Evolutionary conservation across 2,329 filamentous ascomycete genomes (phyloP).

Genomic region (Anthostomella pinea): DNA sequence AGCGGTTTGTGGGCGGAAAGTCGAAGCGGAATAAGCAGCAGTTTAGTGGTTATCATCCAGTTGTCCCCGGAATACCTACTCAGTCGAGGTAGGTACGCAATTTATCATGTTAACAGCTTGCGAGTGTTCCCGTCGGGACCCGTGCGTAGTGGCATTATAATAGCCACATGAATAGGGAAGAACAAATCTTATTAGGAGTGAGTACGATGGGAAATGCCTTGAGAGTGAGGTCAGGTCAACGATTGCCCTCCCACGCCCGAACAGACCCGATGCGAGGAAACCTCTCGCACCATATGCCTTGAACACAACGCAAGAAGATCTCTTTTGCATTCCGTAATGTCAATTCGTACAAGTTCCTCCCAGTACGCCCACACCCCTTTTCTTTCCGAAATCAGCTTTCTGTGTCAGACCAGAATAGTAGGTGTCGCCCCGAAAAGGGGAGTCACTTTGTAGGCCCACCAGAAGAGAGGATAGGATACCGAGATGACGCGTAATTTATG

Average conservation of each 20-base stretch:
- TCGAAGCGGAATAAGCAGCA: no score
- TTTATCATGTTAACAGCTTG: no score
- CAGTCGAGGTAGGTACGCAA: no score
- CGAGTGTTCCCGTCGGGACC: no score
- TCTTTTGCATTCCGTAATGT: slow-evolving; percentile 32
- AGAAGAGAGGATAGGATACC: slow-evolving; percentile 26
- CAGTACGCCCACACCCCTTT: slow-evolving; percentile 34
- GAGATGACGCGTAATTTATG: slow-evolving; percentile 41
- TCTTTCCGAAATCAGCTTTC: slow-evolving; percentile 34
- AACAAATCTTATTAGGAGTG: slow-evolving; percentile 27
- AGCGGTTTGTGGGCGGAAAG: no score
- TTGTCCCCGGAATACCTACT: no score
- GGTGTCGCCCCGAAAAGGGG: slow-evolving; percentile 18
- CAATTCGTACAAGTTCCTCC: slow-evolving; percentile 39
- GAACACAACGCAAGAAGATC: slow-evolving; percentile 25
- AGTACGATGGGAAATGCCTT: slow-evolving; percentile 22
- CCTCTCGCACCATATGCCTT: slow-evolving; percentile 18
- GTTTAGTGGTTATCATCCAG: no score
- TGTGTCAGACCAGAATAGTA: slow-evolving; percentile 19
- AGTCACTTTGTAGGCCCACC: slow-evolving; percentile 28
- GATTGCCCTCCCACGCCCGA: slow-evolving; percentile 15
- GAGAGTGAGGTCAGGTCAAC: slow-evolving; percentile 17
- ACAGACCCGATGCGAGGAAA: slow-evolving; percentile 20
- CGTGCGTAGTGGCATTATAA: no score
- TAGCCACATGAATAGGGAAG: slow-evolving; percentile 11